Evolutionary conservation across 2,329 filamentous ascomycete species (phyloP).

Genomic region (Verticillium nubilum): DNA sequence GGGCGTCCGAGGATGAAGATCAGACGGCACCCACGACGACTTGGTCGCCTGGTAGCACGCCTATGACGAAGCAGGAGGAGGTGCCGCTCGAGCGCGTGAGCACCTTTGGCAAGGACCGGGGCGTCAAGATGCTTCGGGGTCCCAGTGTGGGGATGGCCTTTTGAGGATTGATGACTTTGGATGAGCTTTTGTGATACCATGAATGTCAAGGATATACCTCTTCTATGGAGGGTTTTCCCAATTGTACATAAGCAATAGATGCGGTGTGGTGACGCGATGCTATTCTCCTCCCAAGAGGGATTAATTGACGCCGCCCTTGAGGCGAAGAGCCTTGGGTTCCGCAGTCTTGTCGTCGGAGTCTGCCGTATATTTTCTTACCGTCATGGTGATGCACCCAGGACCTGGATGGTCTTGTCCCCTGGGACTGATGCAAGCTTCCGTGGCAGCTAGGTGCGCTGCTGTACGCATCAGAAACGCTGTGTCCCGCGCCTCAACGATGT

Average conservation of each 20-base stretch:
- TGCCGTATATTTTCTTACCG: background rate
- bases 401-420: background rate
- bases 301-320: background rate
- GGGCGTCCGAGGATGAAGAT: conserved; percentile 39
- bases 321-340: background rate
- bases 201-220: background rate
- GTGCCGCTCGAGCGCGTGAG: conserved; percentile 16
- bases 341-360: background rate
- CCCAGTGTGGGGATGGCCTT: conserved; percentile 10
- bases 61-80: conserved; percentile 31
- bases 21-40: conserved; percentile 40
- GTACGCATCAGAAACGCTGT: background rate
- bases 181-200: conserved; percentile 2
- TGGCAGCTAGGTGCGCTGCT: background rate
- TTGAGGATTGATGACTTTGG: background rate
- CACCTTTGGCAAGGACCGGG: conserved; percentile 10
- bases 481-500: background rate
- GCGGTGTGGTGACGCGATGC: background rate
- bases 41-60: conserved; percentile 42
- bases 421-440: background rate
- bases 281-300: background rate
- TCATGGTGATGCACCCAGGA: background rate
- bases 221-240: background rate
- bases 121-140: conserved; percentile 1
- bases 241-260: background rate